Evolutionary conservation across 257 asterid species (phyloP).

Genomic region (Solanum boliviense): DNA sequence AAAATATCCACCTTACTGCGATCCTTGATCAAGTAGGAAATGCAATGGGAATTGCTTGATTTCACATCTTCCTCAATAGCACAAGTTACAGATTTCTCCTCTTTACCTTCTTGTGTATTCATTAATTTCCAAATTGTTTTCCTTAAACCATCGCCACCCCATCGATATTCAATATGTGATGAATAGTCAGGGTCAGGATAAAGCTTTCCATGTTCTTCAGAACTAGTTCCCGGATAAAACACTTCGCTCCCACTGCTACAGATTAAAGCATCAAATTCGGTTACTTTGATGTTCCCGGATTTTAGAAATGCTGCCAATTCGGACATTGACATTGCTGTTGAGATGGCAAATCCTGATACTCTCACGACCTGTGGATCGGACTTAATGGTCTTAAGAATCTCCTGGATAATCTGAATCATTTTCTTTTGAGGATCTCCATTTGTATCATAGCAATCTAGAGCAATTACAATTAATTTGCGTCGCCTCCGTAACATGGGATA

Average conservation of each 20-base stretch:
- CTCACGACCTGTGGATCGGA: constrained; percentile 41
- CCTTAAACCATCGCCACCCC: constrained; percentile 79
- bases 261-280: constrained; percentile 65
- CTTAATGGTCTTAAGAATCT: constrained; percentile 44
- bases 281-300: constrained; percentile 36
- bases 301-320: constrained; percentile 44
- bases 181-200: constrained; percentile 58
- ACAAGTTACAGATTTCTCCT: constrained; percentile 10
- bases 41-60: constrained; percentile 63
- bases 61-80: constrained; percentile 41
- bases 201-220: constrained; percentile 44
- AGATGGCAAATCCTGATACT: constrained; percentile 48
- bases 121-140: constrained; percentile 75
- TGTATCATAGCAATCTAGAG: constrained; percentile 62
- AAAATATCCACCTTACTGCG: constrained; percentile 30
- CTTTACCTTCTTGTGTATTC: constrained; percentile 32
- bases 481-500: constrained; percentile 62
- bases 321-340: constrained; percentile 66
- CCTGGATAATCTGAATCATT: constrained; percentile 42
- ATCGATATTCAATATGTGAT: constrained; percentile 70
- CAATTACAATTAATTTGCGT: constrained; percentile 50
- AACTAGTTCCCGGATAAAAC: constrained; percentile 48
- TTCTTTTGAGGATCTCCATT: constrained; percentile 51
- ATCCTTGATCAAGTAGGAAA: constrained; percentile 68
- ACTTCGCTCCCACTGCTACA: constrained; percentile 84